These are phyloP conservation scores for Ophiostoma montium DNA, from an alignment of 2,329 filamentous ascomycete species.

Conservation along the genomic window DNA sequence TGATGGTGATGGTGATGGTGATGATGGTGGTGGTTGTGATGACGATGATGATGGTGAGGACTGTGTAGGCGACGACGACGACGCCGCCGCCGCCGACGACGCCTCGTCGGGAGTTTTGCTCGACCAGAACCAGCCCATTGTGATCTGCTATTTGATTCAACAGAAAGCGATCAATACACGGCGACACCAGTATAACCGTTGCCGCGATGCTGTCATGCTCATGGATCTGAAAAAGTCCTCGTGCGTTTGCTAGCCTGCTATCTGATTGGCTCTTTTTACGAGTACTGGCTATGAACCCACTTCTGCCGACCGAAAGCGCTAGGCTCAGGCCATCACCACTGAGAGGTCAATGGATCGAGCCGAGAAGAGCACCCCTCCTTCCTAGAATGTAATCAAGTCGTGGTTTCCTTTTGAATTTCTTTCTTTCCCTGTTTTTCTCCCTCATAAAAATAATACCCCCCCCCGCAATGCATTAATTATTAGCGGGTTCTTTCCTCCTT, in stretches of 20 bases:
- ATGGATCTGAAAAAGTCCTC: too few relatives aligned
- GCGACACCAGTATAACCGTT: too few relatives aligned
- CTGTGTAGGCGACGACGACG: conserved; percentile 6
- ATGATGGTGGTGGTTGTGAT: conserved; percentile 4
- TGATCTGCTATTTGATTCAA: conserved; percentile 8
- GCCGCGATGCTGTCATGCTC: too few relatives aligned
- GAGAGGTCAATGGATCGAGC: too few relatives aligned
- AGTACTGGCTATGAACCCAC: too few relatives aligned
- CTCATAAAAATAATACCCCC: too few relatives aligned
- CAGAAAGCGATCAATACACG: neutral
- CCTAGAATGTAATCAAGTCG: conserved; percentile 1
- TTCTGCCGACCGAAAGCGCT: too few relatives aligned
- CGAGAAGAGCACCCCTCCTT: conserved; percentile 7
- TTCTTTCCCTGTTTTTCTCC: neutral
- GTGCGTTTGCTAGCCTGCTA: too few relatives aligned
- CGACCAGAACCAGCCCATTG: conserved; percentile 51
- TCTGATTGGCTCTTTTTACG: too few relatives aligned
- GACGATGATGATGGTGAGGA: neutral
- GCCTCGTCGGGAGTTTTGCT: conserved; percentile 20
- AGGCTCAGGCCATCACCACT: too few relatives aligned
- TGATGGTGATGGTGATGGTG: neutral
- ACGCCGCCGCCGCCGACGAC: neutral
- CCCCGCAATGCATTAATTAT: neutral
- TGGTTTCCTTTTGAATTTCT: neutral
- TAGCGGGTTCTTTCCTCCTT: neutral